phyloP scores from a whole-genome alignment of 805 yeast species.

The Dipodascus albidus region DNA sequence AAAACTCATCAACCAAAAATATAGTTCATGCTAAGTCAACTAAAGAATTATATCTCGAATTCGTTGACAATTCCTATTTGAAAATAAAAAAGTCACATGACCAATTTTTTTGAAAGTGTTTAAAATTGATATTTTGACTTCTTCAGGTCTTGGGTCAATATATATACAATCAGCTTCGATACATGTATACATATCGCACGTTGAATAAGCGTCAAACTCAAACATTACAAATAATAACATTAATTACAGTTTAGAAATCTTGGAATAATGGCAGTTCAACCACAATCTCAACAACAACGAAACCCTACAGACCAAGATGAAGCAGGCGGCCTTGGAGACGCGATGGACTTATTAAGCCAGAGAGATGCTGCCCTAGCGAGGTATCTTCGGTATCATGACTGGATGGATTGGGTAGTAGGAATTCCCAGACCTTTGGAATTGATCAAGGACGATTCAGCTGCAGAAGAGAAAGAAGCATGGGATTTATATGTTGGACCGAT shows the following conservation, averaged over 20 bases:
- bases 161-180: no score
- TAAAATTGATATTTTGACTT: background rate
- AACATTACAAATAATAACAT: background rate
- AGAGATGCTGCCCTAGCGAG: slow-evolving; percentile 32
- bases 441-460: slow-evolving; percentile 15
- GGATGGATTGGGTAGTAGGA: slow-evolving; percentile 32
- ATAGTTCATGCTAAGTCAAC: no score
- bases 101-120: background rate
- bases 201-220: background rate
- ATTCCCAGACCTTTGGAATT: slow-evolving; percentile 21
- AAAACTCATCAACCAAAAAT: background rate
- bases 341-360: slow-evolving; percentile 26
- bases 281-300: background rate
- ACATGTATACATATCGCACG: background rate
- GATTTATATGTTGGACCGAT: background rate
- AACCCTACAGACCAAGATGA: background rate
- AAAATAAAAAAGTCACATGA: background rate
- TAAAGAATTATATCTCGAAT: background rate
- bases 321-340: background rate
- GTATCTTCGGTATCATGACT: slow-evolving; percentile 33
- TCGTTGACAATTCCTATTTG: no score
- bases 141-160: background rate
- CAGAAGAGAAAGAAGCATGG: background rate
- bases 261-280: background rate
- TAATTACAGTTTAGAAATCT: no score